A percentile compares a stretch with the other conserved stretches of the same genome.
Evolutionary conservation across 2,329 filamentous ascomycete species (phyloP).

Genomic region (Phyllachora maydis): DNA sequence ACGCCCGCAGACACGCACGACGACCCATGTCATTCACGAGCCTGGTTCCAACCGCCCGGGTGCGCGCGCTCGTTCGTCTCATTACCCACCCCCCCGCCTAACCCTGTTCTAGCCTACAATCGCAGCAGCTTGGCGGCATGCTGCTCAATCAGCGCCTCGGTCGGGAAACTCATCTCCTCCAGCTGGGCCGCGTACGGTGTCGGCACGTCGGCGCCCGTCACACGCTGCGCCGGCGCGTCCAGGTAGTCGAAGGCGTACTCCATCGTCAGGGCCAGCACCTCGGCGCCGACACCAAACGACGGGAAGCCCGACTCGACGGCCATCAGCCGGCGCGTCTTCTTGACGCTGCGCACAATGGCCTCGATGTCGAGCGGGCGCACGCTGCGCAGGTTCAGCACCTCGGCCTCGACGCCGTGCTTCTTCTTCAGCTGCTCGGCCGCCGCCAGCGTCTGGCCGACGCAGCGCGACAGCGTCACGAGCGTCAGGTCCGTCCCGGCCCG

Average conservation of each 20-base stretch:
- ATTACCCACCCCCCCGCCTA: neutral
- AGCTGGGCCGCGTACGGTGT: constrained; percentile 87
- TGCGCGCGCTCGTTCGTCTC: neutral
- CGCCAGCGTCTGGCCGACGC: constrained; percentile 74
- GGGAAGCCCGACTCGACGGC: constrained; percentile 92
- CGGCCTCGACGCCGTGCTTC: constrained; percentile 87
- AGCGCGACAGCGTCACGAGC: constrained; percentile 85
- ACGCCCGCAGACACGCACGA: no score
- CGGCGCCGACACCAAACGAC: constrained; percentile 76
- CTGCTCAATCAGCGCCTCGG: constrained; percentile 67
- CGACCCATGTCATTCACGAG: no score
- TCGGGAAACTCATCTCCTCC: constrained; percentile 91
- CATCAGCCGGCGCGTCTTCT: constrained; percentile 91
- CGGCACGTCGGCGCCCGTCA: constrained; percentile 92
- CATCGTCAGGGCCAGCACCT: constrained; percentile 87
- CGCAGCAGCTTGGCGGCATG: constrained; percentile 79
- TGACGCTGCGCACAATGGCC: constrained; percentile 86
- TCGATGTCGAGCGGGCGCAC: constrained; percentile 94
- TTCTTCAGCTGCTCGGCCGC: constrained; percentile 85
- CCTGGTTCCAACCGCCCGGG: no score
- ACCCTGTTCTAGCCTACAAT: constrained; percentile 17
- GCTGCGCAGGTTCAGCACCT: constrained; percentile 96
- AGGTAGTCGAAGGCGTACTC: constrained; percentile 98
- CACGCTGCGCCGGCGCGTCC: constrained; percentile 75
- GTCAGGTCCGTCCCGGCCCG: constrained; percentile 89